Evolutionary conservation across 768 basidiomycete genomes (phyloP).

Genomic region (Russula dissimulans): DNA sequence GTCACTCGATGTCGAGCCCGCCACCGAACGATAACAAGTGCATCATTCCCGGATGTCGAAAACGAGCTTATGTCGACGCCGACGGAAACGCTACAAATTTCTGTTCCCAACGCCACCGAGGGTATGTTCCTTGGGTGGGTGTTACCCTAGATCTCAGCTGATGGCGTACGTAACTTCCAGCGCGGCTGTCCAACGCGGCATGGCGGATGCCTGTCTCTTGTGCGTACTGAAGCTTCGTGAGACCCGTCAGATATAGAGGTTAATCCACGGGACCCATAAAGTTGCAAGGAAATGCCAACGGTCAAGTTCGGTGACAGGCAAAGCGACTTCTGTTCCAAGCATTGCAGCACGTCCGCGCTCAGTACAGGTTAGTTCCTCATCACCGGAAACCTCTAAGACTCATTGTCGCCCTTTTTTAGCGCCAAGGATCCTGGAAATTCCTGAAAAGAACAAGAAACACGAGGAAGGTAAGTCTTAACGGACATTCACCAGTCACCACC

Average conservation of each 20-base stretch:
- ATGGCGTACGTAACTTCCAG: background rate
- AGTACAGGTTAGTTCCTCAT: constrained; percentile 1
- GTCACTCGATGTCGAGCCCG: background rate
- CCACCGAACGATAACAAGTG: background rate
- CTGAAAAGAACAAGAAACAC: constrained; percentile 3
- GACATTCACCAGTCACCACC: background rate
- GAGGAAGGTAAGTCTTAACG: constrained; percentile 5
- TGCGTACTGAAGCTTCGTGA: background rate
- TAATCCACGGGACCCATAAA: background rate
- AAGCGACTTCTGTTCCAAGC: constrained; percentile 23
- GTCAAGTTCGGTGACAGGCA: constrained; percentile 14
- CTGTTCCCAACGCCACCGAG: constrained; percentile 18
- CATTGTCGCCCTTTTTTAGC: background rate
- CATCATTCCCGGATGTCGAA: constrained; percentile 11
- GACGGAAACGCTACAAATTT: constrained; percentile 12
- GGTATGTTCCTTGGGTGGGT: constrained; percentile 2
- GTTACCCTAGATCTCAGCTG: background rate
- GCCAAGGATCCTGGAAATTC: constrained; percentile 15
- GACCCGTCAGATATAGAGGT: background rate
- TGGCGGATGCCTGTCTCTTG: constrained; percentile 18
- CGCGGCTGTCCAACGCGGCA: constrained; percentile 7
- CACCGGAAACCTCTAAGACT: background rate
- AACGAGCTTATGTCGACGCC: constrained; percentile 7
- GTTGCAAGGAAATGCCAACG: constrained; percentile 20
- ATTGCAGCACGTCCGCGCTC: constrained; percentile 14